A percentile compares a stretch with the other conserved stretches of the same genome.
Evolutionary conservation across 441 rosid species (phyloP).

Genomic region (Syzygium syzygioides): DNA sequence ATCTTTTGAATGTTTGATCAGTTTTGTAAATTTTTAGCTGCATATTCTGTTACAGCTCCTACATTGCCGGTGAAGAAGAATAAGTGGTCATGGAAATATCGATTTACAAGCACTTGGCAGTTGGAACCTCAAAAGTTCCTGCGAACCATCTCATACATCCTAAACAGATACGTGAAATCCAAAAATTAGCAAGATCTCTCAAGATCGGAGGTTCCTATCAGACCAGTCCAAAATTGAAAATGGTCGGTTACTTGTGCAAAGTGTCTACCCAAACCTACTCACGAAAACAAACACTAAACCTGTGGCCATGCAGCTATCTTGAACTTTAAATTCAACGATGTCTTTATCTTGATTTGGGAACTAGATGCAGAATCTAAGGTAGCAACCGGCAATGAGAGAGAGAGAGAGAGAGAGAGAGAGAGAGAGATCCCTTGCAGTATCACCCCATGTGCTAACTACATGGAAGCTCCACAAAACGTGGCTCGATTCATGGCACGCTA

Average conservation of each 20-base stretch:
- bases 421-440: conserved; percentile 2
- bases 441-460: conserved; percentile 29
- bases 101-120: not conserved
- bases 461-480: conserved; percentile 26
- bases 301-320: not conserved
- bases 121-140: not conserved
- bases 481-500: conserved; percentile 19
- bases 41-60: not conserved
- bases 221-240: not conserved
- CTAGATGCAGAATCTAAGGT: not conserved
- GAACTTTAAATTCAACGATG: not conserved
- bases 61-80: not conserved
- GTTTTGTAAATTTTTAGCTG: not conserved
- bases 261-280: not conserved
- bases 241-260: not conserved
- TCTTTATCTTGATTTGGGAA: not conserved
- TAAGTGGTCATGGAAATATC: not conserved
- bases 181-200: not conserved
- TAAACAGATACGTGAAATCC: not conserved
- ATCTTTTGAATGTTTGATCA: not conserved
- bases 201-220: not conserved
- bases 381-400: not conserved
- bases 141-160: not conserved
- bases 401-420: not conserved
- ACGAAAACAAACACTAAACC: not conserved